Percentiles rank a stretch among this genome's conserved stretches.
These are phyloP conservation scores for Capsella rubella DNA, from an alignment of 441 rosid genomes.

Conservation along the genomic window DNA sequence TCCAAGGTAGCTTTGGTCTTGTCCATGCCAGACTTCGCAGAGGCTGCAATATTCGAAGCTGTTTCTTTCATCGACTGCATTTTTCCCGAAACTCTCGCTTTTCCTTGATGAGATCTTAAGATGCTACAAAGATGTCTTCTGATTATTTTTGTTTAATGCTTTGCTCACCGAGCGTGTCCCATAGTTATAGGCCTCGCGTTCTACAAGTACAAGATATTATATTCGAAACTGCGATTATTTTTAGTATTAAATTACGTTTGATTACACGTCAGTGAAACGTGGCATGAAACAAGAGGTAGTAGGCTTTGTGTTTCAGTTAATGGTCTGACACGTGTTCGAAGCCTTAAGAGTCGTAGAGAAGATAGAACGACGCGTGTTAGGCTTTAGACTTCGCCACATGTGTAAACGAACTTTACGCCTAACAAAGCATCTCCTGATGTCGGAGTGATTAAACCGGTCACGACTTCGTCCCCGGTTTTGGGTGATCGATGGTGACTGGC, in stretches of 20 bases:
- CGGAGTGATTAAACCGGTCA: not conserved
- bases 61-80: conserved; percentile 70
- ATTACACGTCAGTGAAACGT: conserved; percentile 29
- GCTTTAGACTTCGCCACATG: not conserved
- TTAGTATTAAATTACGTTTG: conserved; percentile 21
- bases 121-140: not conserved
- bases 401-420: not conserved
- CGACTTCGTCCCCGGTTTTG: conserved; percentile 12
- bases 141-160: not conserved
- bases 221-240: conserved; percentile 11
- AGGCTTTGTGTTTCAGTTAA: conserved; percentile 32
- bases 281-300: conserved; percentile 34
- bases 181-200: conserved; percentile 27
- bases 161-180: conserved; percentile 10
- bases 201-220: conserved; percentile 31
- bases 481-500: not conserved
- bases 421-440: not conserved
- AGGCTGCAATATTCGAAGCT: conserved; percentile 70
- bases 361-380: conserved; percentile 18
- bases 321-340: conserved; percentile 33
- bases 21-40: conserved; percentile 73
- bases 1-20: conserved; percentile 66
- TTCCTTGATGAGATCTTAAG: not conserved
- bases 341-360: conserved; percentile 5
- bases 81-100: conserved; percentile 5